These are phyloP conservation scores for Vigna hirtella DNA, from an alignment of 306 rosid genomes.

Conservation along the genomic window DNA sequence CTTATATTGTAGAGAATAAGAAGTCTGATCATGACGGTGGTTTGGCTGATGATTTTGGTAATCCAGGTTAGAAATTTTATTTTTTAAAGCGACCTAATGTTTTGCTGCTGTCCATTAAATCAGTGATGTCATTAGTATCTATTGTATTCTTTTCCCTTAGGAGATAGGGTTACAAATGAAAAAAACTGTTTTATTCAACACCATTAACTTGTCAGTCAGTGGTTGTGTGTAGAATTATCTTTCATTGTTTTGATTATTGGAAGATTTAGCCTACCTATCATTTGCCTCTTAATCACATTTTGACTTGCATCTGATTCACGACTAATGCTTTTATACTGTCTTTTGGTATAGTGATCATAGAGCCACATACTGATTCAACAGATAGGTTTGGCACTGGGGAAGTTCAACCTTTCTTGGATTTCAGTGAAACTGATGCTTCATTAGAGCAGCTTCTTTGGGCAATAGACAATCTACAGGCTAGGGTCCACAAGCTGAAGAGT, in stretches of 20 bases:
- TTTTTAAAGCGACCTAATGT: slow-evolving; percentile 16
- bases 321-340: slow-evolving; percentile 26
- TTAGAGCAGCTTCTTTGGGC: slow-evolving; percentile 76
- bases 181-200: slow-evolving; percentile 18
- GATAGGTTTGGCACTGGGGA: slow-evolving; percentile 57
- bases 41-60: slow-evolving; percentile 59
- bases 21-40: slow-evolving; percentile 65
- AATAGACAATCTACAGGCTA: slow-evolving; percentile 69
- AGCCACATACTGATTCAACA: slow-evolving; percentile 51
- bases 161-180: not conserved
- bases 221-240: slow-evolving; percentile 30
- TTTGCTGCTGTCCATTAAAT: slow-evolving; percentile 31
- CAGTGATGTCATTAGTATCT: slow-evolving; percentile 27
- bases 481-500: slow-evolving; percentile 75
- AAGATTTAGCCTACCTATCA: slow-evolving; percentile 29
- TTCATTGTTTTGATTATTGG: slow-evolving; percentile 23
- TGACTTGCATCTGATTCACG: slow-evolving; percentile 33
- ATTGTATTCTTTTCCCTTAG: slow-evolving; percentile 12
- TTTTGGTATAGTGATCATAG: slow-evolving; percentile 57
- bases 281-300: slow-evolving; percentile 41
- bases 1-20: slow-evolving; percentile 69
- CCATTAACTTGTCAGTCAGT: slow-evolving; percentile 26
- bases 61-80: slow-evolving; percentile 67
- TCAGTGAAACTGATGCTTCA: slow-evolving; percentile 55
- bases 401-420: slow-evolving; percentile 60